Percentiles rank a stretch among this genome's conserved stretches.
These are phyloP conservation scores for Elsinoe perseae DNA, from an alignment of 2,329 filamentous ascomycete genomes.

Conservation along the genomic window DNA sequence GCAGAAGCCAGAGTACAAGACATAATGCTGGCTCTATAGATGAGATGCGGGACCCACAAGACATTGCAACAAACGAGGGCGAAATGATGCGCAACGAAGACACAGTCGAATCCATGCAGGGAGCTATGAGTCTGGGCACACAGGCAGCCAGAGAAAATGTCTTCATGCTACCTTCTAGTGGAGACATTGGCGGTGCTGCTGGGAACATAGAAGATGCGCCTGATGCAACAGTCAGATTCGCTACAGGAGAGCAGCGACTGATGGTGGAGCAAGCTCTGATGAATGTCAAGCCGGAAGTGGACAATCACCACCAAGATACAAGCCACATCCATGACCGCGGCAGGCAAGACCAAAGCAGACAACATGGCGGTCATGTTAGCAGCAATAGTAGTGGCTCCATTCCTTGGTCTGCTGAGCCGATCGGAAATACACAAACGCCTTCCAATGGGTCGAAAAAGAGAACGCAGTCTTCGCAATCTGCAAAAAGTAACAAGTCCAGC, in stretches of 20 bases:
- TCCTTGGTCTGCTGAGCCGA: conserved; percentile 10
- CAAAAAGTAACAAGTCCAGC: background rate
- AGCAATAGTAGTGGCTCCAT: conserved; percentile 12
- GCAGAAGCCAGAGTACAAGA: background rate
- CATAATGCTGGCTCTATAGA: background rate
- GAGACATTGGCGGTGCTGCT: background rate
- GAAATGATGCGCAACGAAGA: background rate
- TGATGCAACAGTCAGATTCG: background rate
- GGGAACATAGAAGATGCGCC: background rate
- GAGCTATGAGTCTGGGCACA: conserved; percentile 6
- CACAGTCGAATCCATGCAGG: background rate
- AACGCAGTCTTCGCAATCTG: background rate
- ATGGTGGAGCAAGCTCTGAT: conserved; percentile 4
- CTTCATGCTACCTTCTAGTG: conserved; percentile 4
- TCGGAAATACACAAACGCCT: conserved; percentile 5
- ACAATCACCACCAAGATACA: background rate
- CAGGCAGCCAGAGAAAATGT: conserved; percentile 11
- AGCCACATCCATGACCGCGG: background rate
- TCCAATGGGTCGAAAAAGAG: conserved; percentile 7
- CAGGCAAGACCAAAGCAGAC: background rate
- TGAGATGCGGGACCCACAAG: background rate
- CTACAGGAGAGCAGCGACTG: background rate
- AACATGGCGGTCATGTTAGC: background rate
- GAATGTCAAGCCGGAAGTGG: background rate
- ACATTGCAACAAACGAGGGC: no score